phyloP scores from a whole-genome alignment of 164 flowering plant species.

The Magnolia changhungtana region DNA sequence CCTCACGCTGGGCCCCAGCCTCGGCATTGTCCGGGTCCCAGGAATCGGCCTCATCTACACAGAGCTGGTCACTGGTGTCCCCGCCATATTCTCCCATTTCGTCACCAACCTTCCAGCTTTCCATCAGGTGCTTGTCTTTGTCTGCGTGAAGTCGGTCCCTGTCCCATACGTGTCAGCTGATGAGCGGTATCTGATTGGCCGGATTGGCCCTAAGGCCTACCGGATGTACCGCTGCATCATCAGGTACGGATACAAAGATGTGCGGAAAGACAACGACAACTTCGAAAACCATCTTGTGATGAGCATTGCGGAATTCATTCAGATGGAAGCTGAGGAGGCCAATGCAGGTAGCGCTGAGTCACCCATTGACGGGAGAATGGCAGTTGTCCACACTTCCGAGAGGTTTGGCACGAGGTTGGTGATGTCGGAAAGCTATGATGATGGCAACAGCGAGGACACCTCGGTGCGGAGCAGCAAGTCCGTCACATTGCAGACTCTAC shows the following conservation, averaged over 20 bases:
- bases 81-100: conserved; percentile 62
- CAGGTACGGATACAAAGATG: conserved; percentile 72
- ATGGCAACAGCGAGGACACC: conserved; percentile 11
- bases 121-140: conserved; percentile 64
- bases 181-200: conserved; percentile 67
- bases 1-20: conserved; percentile 61
- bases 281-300: conserved; percentile 53
- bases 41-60: conserved; percentile 73
- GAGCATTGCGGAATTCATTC: conserved; percentile 73
- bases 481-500: conserved; percentile 29
- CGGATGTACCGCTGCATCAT: conserved; percentile 70
- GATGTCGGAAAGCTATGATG: conserved; percentile 22
- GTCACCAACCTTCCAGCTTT: conserved; percentile 66
- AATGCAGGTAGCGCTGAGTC: conserved; percentile 24
- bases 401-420: conserved; percentile 42
- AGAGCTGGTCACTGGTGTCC: conserved; percentile 64
- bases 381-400: conserved; percentile 51
- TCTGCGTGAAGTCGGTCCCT: conserved; percentile 56
- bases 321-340: conserved; percentile 54
- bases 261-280: conserved; percentile 33
- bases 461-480: conserved; percentile 44
- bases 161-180: conserved; percentile 42
- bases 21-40: conserved; percentile 63
- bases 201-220: conserved; percentile 62
- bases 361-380: conserved; percentile 46